phyloP scores from a whole-genome alignment of 768 basidiomycete species.

The Cystobasidium onofrii region DNA sequence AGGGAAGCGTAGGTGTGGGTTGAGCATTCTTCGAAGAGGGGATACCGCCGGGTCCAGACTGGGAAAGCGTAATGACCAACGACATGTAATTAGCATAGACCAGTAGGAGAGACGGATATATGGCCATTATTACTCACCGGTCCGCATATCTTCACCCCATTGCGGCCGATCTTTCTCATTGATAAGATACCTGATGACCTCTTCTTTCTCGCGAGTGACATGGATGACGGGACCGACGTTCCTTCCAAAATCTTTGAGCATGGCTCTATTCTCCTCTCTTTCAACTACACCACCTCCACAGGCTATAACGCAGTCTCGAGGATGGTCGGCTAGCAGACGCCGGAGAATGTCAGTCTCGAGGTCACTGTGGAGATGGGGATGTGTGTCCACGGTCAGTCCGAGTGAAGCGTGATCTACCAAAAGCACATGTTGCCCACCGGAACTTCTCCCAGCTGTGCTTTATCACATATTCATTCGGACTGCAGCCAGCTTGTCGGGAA shows the following conservation, averaged over 20 bases:
- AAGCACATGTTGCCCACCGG: constrained; percentile 7
- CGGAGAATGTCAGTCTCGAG: constrained; percentile 64
- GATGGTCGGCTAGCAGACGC: constrained; percentile 56
- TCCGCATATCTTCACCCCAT: constrained; percentile 30
- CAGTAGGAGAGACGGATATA: too few species aligned
- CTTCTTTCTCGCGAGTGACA: constrained; percentile 57
- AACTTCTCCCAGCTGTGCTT: constrained; percentile 13
- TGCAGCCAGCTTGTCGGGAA: constrained; percentile 49
- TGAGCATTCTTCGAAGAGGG: constrained; percentile 34
- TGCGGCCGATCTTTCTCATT: constrained; percentile 34
- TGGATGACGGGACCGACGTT: constrained; percentile 59
- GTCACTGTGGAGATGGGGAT: constrained; percentile 58
- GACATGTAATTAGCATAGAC: too few species aligned
- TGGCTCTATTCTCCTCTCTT: constrained; percentile 60
- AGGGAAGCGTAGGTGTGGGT: constrained; percentile 40
- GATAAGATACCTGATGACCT: constrained; percentile 38
- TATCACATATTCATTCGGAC: constrained; percentile 55
- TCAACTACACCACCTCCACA: constrained; percentile 96
- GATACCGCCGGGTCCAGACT: constrained; percentile 38
- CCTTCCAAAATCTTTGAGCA: constrained; percentile 59
- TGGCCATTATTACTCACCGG: background rate
- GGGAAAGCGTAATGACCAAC: background rate
- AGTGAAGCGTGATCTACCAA: background rate
- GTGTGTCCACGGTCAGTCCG: constrained; percentile 65
- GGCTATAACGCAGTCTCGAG: constrained; percentile 64